phyloP scores from a whole-genome alignment of 176 grass and related monocot genomes.

The Saccharum spontaneum region DNA sequence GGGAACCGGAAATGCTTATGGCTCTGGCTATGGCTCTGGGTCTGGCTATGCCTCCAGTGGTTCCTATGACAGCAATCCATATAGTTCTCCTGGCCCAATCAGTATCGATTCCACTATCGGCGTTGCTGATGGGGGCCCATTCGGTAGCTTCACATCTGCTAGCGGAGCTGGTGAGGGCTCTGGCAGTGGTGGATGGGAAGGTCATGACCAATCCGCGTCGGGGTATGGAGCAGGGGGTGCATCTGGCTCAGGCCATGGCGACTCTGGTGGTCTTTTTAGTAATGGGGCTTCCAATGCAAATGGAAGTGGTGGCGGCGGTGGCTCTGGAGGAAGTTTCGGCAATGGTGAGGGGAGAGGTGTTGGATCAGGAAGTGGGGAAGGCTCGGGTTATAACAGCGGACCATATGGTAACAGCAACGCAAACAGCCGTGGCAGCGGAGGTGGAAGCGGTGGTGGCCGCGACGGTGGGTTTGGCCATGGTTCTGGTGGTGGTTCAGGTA shows the following conservation, averaged over 20 bases:
- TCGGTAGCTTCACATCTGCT: neutral
- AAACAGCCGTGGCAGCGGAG: neutral
- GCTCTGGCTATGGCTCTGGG: neutral
- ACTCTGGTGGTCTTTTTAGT: neutral
- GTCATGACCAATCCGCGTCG: neutral
- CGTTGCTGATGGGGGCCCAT: neutral
- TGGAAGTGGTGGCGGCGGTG: neutral
- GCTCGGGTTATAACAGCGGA: neutral
- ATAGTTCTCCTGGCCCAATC: too few relatives aligned
- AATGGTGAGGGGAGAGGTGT: neutral
- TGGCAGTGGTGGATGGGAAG: neutral
- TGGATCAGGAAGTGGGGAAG: neutral
- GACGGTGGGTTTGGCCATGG: constrained; percentile 23
- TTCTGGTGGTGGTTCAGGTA: neutral
- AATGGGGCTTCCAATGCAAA: neutral
- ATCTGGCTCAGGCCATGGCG: neutral
- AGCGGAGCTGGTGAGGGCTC: neutral
- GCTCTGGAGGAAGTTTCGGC: neutral
- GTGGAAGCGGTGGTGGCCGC: neutral
- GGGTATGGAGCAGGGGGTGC: neutral
- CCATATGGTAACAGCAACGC: neutral
- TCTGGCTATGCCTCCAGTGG: neutral
- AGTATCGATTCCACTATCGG: too few relatives aligned
- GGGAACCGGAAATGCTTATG: neutral
- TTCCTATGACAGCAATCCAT: neutral